Base-by-base conservation (phyloP, 2,329 filamentous ascomycete species). In the Dothidotthia symphoricarpi region DNA sequence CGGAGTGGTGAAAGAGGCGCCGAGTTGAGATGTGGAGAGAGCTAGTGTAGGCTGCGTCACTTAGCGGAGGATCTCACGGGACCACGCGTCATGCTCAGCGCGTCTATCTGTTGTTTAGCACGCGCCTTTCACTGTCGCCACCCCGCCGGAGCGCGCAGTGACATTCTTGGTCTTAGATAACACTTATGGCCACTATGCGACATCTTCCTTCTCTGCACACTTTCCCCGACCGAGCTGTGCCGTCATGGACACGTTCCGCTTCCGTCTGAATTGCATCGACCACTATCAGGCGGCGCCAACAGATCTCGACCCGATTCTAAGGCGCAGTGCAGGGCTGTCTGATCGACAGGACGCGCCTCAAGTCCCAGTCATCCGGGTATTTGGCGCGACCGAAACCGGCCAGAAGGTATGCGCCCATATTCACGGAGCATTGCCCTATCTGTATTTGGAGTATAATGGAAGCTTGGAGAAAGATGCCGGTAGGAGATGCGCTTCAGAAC, bases 351-450 rank as follows among this genome's bases (percentile, higher is more conserved):
- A 80, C 43, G 78, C 80, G 24, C 83, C 86, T 8, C 85, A 82
- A 49, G 82, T 97, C 0, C 91, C 93, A 0, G 81, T 97, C 9
- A 82, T 98, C 43, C 82, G 93, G 49, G 79, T 94, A 9, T 98
- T 97, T 68, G 93, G 93, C 1, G 83, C 89, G 3, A 96, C 91
- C 1, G 88, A 95, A 64, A 93, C 88, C 0, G 93, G 93, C 0
- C 90, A 97, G 69, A 96, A 94, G 62, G 88, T 96, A 12, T 96
- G 93, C 70, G 88, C 88, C 19, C 93, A 98, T 70, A 81, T 98
- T 39, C 93, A 97, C 67, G 93, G 94, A 43, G 89, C 88, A 15
- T 90, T 98, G 57, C 93, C 93, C 1, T 98, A 98, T 62, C 73
- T 97, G n/a, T 97, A 89, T 63, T 75, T 98, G 39, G 85, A 91